Base-by-base conservation (phyloP, 2,329 filamentous ascomycete species). In the Fusarium sp. region DNA sequence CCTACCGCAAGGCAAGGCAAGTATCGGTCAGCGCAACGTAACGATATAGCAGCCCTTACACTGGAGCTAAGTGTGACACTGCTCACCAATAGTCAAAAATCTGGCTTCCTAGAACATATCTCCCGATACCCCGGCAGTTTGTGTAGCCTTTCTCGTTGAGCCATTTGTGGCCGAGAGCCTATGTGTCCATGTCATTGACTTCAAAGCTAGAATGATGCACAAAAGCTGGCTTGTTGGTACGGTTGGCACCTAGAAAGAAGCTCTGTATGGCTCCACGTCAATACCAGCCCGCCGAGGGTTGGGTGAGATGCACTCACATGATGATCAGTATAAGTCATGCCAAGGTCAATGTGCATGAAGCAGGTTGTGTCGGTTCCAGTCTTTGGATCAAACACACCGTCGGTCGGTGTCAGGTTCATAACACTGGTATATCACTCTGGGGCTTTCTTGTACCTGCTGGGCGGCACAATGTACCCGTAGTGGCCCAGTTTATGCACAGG, bases 191-290 rank as follows among this genome's bases (percentile, higher is more conserved):
- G 43, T 57, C 53, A 23, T 57, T 57, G 43, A 57, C 35, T 20
- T 57, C 53, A 41, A 57, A 57, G 37, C 53, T 57, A 4, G 53
- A 39, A 24, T 57, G 42, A 11, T 57, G 53, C 8, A 57, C 53
- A 24, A 47, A 48, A 16, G 53, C 39, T 33, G 20, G n/a, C 24
- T 48, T 16, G 20, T 29, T 16, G 21, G 18, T 21, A 23, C 33
- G 35, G 38, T 23, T 23, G 8, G 38, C 38, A 2, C 38, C 38
- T 10, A 41, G 20, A 15, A 41, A 41, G 7, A 41, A 23, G 38
- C 38, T 41, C 38, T 41, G 20, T n/a, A 41, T n/a, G 15, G 10
- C 23, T 23, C 9, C 11, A 12, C n/a, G 10, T 21, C 10, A 6
- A 21, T 5, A 23, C 20, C 20, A 15, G 5, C 11, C 11, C 15